A percentile compares a stretch with the other conserved stretches of the same genome.
These are phyloP conservation scores for Neotropicomus parvogracilis DNA, from an alignment of 1,284 basidiomycete genomes.

Conservation along the genomic window DNA sequence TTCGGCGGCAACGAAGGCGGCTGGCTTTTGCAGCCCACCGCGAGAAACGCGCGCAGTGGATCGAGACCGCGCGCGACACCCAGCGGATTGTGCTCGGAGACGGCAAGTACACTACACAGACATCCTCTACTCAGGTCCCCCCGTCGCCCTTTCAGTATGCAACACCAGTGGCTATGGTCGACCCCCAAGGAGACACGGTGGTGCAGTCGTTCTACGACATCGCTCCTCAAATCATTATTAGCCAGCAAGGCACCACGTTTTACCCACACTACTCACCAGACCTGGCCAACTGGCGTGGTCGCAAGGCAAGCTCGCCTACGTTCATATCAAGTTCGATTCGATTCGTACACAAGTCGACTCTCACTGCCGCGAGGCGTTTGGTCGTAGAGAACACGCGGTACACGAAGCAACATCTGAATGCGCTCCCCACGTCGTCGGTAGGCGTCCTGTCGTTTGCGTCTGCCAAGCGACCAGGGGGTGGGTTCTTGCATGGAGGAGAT, in stretches of 20 bases:
- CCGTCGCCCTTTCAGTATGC: conserved; percentile 21
- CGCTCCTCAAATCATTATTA: conserved; percentile 36
- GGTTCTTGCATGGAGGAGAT: conserved; percentile 45
- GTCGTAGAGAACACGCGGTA: conserved; percentile 15
- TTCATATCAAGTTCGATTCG: conserved; percentile 10
- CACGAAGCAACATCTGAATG: conserved; percentile 17
- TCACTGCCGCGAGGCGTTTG: conserved; percentile 34
- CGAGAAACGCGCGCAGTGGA: conserved; percentile 29
- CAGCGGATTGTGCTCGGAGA: conserved; percentile 41
- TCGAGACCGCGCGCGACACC: conserved; percentile 40
- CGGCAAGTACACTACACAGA: conserved; percentile 46
- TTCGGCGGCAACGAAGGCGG: conserved; percentile 17
- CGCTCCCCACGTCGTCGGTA: conserved; percentile 31
- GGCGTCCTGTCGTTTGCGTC: conserved; percentile 49
- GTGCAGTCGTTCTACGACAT: conserved; percentile 36
- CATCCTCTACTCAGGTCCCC: conserved; percentile 20
- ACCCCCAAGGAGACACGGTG: conserved; percentile 6
- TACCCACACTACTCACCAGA: conserved; percentile 38
- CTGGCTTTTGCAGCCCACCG: conserved; percentile 24
- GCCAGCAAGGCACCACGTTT: conserved; percentile 39
- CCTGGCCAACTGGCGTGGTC: conserved; percentile 36
- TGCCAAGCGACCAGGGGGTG: conserved; percentile 45
- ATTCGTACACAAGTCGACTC: conserved; percentile 34
- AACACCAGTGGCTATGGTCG: conserved; percentile 2
- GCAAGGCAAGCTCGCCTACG: conserved; percentile 5